Evolutionary conservation across 768 basidiomycete species (phyloP), one percentile per base, ranked within the genome.

Genomic region (Macrolepiota fuliginosa): DNA sequence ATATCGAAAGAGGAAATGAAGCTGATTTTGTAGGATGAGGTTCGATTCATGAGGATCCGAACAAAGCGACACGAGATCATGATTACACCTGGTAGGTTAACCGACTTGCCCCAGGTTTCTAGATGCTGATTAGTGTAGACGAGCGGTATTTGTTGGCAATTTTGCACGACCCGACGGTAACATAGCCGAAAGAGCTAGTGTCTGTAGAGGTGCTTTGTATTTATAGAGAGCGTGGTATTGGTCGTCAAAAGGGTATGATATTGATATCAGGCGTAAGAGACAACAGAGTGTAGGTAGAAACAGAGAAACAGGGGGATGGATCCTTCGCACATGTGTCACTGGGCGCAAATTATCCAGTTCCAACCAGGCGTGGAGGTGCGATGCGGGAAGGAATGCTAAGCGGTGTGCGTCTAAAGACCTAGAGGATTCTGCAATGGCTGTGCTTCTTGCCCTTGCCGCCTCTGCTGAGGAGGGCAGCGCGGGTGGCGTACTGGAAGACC

Each of bases 401-500:
- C 17, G 51, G 46, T 46, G 46, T 13, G 40, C 13, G 12, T 56
- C 54, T 56, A 56, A 35, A 12, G 19, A 15, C 19, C 32, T 74
- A 73, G 67, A 75, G 67, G 54, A 76, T 68, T 45, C 70, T 65
- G 65, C 74, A 77, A 46, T 66, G 66, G 67, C 65, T 64, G 50
- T 61, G 49, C 62, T 70, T 69, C 65, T 72, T 72, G 76, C 79
- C 82, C 72, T 78, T 78, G 70, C 71, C 80, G 70, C 74, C 69
- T 73, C 83, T 81, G 76, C 74, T 81, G 63, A 94, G 83, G 39
- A 98, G 85, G 27, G 96, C 96, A 45, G 92, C 90, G 65, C 94
- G 89, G 25, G 96, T 98, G 56, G 97, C 97, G 67, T 91, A 92
- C 78, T 98, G 94, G 87, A 99, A 99, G 49, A 99, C 96, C 77